Conservation (phyloP, 257 asterid genomes). For the Dorcoceras hygrometricum region DNA sequence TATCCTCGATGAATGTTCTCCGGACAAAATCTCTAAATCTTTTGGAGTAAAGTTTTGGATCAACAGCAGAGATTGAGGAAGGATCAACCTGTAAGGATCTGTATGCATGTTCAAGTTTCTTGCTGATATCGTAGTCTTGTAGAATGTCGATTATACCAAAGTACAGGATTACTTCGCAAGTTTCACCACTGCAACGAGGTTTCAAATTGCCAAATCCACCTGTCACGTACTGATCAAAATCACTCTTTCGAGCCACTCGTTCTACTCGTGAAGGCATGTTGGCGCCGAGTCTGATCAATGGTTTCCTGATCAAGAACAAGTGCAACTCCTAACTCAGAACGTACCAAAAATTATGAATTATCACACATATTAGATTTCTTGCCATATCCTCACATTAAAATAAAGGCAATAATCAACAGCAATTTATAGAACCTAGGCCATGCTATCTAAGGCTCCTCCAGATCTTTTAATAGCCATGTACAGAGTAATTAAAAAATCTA, state of each 20-base stretch:
- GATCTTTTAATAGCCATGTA: neutral
- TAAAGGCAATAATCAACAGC: neutral
- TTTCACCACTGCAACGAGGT: constrained; percentile 45
- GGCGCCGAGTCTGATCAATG: constrained; percentile 53
- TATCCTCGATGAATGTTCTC: constrained; percentile 56
- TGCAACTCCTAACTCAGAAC: neutral
- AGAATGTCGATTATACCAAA: constrained; percentile 81
- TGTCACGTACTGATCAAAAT: constrained; percentile 39
- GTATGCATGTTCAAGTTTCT: constrained; percentile 77
- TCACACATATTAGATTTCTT: neutral
- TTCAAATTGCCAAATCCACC: constrained; percentile 36
- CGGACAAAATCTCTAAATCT: constrained; percentile 69
- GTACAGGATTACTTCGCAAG: constrained; percentile 63
- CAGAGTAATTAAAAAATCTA: neutral
- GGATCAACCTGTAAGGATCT: constrained; percentile 71
- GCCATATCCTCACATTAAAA: neutral
- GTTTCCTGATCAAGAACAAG: constrained; percentile 42
- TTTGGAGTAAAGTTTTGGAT: constrained; percentile 67
- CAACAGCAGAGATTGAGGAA: constrained; percentile 70
- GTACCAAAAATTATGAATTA: neutral
- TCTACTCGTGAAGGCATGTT: constrained; percentile 74
- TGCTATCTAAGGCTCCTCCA: neutral
- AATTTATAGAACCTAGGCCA: neutral
- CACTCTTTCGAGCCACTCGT: constrained; percentile 46
- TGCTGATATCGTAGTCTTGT: constrained; percentile 73